Evolutionary conservation across 805 yeast species (phyloP).

Genomic region (Saccharomycodes ludwigii): DNA sequence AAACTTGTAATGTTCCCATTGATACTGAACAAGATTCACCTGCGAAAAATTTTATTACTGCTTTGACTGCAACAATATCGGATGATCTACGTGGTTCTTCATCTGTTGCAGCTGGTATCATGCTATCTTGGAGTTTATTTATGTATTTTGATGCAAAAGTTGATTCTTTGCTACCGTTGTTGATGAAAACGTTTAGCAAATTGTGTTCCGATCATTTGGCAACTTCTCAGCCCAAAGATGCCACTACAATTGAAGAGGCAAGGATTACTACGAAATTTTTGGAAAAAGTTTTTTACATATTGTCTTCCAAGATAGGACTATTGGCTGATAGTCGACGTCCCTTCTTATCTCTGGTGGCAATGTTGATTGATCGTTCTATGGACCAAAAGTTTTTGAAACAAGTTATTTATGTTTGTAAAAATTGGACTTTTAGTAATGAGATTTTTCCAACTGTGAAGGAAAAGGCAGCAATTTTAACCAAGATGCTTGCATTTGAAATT

Average conservation of each 20-base stretch:
- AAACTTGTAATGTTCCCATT: slow-evolving; percentile 23
- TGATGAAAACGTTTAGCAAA: slow-evolving; percentile 82
- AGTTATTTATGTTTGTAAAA: slow-evolving; percentile 65
- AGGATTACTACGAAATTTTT: slow-evolving; percentile 66
- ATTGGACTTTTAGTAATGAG: slow-evolving; percentile 84
- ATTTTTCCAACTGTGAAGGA: slow-evolving; percentile 91
- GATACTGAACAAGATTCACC: slow-evolving; percentile 51
- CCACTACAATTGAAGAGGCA: slow-evolving; percentile 50
- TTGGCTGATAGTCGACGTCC: slow-evolving; percentile 90
- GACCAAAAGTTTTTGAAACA: slow-evolving; percentile 65
- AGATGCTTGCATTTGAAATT: slow-evolving; percentile 86
- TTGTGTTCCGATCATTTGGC: slow-evolving; percentile 79
- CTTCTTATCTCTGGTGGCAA: slow-evolving; percentile 75
- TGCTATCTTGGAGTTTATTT: slow-evolving; percentile 69
- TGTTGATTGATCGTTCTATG: slow-evolving; percentile 75
- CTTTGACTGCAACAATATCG: slow-evolving; percentile 55
- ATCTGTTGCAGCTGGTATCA: slow-evolving; percentile 80
- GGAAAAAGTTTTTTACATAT: slow-evolving; percentile 63
- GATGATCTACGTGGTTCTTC: slow-evolving; percentile 67
- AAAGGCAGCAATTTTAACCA: slow-evolving; percentile 84
- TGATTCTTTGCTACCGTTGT: slow-evolving; percentile 60
- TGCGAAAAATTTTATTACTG: slow-evolving; percentile 45
- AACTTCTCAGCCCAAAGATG: slow-evolving; percentile 31
- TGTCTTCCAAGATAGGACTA: slow-evolving; percentile 70
- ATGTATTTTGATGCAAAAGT: slow-evolving; percentile 59